Conservation (phyloP, 192 early-diverging fungal species). For the Coemansia sp. region DNA sequence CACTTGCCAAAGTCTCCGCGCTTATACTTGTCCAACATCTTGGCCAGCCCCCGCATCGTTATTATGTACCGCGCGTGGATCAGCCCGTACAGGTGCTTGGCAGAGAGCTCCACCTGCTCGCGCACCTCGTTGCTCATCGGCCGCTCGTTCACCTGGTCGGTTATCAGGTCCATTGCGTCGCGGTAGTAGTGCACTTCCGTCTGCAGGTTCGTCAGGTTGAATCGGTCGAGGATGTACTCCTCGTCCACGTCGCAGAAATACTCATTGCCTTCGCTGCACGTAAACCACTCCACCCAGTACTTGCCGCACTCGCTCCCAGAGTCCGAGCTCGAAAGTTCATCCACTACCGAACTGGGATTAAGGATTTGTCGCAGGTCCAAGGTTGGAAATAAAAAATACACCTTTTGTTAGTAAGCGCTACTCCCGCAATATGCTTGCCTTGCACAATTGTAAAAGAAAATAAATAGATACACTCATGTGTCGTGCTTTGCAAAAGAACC, state of each 20-base stretch:
- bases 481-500: no score
- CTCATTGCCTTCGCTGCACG: slow-evolving; percentile 88
- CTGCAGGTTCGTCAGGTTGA: slow-evolving; percentile 94
- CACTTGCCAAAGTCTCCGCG: slow-evolving; percentile 95
- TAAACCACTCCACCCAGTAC: slow-evolving; percentile 97
- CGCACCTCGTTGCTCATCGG: slow-evolving; percentile 60
- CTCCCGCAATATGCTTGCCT: no score
- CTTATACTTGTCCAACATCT: slow-evolving; percentile 96
- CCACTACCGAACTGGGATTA: slow-evolving; percentile 21
- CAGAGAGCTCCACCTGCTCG: slow-evolving; percentile 81
- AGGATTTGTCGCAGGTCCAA: no score
- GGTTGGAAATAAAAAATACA: no score
- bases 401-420: no score
- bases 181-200: slow-evolving; percentile 88
- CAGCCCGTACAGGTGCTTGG: slow-evolving; percentile 94
- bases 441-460: no score
- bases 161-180: slow-evolving; percentile 87
- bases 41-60: slow-evolving; percentile 84
- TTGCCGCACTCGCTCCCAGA: slow-evolving; percentile 47
- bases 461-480: no score
- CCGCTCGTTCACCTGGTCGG: slow-evolving; percentile 61
- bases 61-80: slow-evolving; percentile 97
- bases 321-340: slow-evolving; percentile 40
- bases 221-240: slow-evolving; percentile 94
- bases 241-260: slow-evolving; percentile 99